Evolutionary conservation across 306 rosid genomes (phyloP).

Genomic region (Fragaria vesca): DNA sequence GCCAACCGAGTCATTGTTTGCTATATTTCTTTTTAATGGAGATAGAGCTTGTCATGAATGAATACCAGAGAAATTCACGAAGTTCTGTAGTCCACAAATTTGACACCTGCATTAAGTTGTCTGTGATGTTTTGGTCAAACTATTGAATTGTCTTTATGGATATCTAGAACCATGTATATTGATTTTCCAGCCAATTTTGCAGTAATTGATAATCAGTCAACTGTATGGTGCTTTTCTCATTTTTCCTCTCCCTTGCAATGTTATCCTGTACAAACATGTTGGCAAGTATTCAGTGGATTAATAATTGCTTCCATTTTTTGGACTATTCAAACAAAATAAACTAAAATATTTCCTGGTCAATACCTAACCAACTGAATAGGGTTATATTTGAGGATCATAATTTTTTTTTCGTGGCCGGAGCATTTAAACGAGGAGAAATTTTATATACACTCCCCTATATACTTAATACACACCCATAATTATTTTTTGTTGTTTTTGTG

Average conservation of each 20-base stretch:
- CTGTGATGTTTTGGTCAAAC: neutral
- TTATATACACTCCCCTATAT: too few species aligned
- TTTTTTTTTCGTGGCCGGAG: too few species aligned
- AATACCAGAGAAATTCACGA: conserved; percentile 1
- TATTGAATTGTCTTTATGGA: neutral
- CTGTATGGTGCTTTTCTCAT: neutral
- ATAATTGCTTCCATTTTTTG: neutral
- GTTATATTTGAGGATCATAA: neutral
- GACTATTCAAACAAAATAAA: neutral
- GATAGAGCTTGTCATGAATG: neutral
- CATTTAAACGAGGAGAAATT: neutral
- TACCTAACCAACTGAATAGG: neutral
- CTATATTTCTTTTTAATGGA: neutral
- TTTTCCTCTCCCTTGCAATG: neutral
- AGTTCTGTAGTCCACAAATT: conserved; percentile 2
- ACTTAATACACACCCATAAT: too few species aligned
- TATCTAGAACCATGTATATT: neutral
- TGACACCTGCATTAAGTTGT: neutral
- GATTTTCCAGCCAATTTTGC: neutral
- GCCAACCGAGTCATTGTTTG: neutral
- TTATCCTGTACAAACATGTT: neutral
- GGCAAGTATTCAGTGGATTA: neutral
- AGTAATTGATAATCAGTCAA: neutral
- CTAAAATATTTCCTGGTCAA: neutral
- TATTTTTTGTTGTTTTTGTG: too few species aligned